phyloP scores from a whole-genome alignment of 495 filamentous ascomycete genomes.

The Hypomontagnella monticulosa region DNA sequence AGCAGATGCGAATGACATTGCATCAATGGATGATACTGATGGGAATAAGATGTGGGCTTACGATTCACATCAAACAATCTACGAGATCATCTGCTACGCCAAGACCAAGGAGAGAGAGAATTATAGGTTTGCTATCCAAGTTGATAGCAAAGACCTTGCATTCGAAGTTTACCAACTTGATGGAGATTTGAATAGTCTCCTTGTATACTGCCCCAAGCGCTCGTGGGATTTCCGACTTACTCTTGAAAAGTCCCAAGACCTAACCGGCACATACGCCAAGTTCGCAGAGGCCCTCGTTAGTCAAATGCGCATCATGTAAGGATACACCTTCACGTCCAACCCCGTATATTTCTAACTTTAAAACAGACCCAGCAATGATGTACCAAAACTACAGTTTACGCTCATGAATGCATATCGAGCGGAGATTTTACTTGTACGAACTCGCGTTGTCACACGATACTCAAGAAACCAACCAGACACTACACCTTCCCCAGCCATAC shows the following conservation, averaged over 20 bases:
- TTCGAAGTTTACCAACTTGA: slow-evolving; percentile 37
- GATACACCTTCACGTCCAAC: neutral
- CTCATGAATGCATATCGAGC: slow-evolving; percentile 26
- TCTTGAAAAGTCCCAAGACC: slow-evolving; percentile 28
- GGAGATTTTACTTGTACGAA: slow-evolving; percentile 44
- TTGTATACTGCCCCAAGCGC: slow-evolving; percentile 53
- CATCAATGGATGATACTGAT: slow-evolving; percentile 34
- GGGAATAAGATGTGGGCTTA: slow-evolving; percentile 36
- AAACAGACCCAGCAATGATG: slow-evolving; percentile 19
- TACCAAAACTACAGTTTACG: slow-evolving; percentile 40
- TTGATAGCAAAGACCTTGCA: slow-evolving; percentile 54
- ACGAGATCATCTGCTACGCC: slow-evolving; percentile 61
- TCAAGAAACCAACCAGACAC: slow-evolving; percentile 20
- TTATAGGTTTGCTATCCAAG: slow-evolving; percentile 56
- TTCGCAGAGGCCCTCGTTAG: slow-evolving; percentile 48
- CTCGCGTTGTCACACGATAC: slow-evolving; percentile 44
- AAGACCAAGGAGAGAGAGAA: slow-evolving; percentile 19
- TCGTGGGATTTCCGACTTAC: slow-evolving; percentile 56
- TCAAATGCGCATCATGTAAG: slow-evolving; percentile 52
- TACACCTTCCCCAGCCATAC: slow-evolving; percentile 22
- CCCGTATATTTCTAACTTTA: slow-evolving; percentile 2
- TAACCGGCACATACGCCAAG: slow-evolving; percentile 37
- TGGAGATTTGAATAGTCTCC: slow-evolving; percentile 38
- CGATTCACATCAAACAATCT: slow-evolving; percentile 49
- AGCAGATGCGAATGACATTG: slow-evolving; percentile 50